Evolutionary conservation across 768 basidiomycete species (phyloP), one percentile per base, ranked within the genome.

Genomic region (Bullera alba): DNA sequence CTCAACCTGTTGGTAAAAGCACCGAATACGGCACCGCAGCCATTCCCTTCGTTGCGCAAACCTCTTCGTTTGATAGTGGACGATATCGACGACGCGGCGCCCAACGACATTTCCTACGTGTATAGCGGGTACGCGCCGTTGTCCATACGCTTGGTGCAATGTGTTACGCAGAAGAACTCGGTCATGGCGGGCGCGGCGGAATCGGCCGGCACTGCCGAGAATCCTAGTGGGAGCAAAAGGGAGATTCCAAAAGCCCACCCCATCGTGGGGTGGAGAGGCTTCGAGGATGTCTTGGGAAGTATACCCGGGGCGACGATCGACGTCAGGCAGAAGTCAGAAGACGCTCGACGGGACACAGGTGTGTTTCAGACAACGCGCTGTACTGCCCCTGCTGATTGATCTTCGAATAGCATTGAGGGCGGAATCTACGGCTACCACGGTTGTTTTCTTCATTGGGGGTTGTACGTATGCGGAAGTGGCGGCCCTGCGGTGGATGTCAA

Each of bases 71-170:
- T 97, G n/a, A 78, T 97, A 15, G 88, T 95, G n/a, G 76, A 77
- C 63, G 93, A 97, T 58, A 88, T 91, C 53, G 72, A 76, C 42
- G 78, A 78, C 56, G 48, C 63, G 12, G 56, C 62, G 22, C 90
- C 95, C 66, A 88, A 88, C 66, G 95, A 99, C 71, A 87, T 96
- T 71, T 84, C 87, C 54, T 97, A 87, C 69, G 87, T 89, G 29
- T 99, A 95, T 75, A 95, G 91, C 0, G 95, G 93, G 17, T 97
- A 90, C 71, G 93, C 95, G 1, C 95, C 95, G 14, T 81, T 97
- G 58, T 87, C 85, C 68, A 74, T 96, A 22, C 81, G 95, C 28
- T 79, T 97, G 6, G 84, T 97, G 2, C 95, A 97, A 74, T 91
- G 91, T 69, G 77, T 88, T 38, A 86, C 87, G 14, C 89, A 92